Evolutionary conservation across 2,329 filamentous ascomycete species (phyloP).

Genomic region (Ascochyta clinopodiicola): DNA sequence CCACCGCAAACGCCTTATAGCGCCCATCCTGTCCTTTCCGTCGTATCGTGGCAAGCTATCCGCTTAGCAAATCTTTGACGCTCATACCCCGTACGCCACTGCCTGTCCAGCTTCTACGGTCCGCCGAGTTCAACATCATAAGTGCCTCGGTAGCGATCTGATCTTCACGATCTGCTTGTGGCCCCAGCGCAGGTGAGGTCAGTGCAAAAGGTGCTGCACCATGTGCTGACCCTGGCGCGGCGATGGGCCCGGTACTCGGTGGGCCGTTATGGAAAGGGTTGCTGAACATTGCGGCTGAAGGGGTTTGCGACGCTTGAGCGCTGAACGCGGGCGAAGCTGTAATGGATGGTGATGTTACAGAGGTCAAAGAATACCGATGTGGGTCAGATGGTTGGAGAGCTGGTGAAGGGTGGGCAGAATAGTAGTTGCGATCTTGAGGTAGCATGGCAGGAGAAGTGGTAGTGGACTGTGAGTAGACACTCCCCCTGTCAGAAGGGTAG

Average conservation of each 20-base stretch:
- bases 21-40: not conserved
- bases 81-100: constrained; percentile 51
- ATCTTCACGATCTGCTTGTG: constrained; percentile 51
- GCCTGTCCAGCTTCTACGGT: constrained; percentile 64
- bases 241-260: constrained; percentile 30
- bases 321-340: constrained; percentile 49
- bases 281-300: constrained; percentile 25
- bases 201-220: constrained; percentile 37
- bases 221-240: constrained; percentile 34
- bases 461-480: constrained; percentile 41
- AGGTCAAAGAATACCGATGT: constrained; percentile 55
- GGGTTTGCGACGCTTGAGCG: constrained; percentile 45
- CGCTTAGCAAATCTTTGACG: constrained; percentile 54
- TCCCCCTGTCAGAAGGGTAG: constrained; percentile 46
- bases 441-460: constrained; percentile 50
- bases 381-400: constrained; percentile 52
- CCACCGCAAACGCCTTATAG: constrained; percentile 1
- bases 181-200: constrained; percentile 46
- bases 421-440: constrained; percentile 51
- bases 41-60: constrained; percentile 16
- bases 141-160: constrained; percentile 86
- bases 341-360: constrained; percentile 47
- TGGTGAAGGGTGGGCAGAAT: constrained; percentile 53
- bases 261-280: constrained; percentile 39
- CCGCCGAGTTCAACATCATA: constrained; percentile 81